A percentile compares a stretch with the other conserved stretches of the same genome.
Evolutionary conservation across 805 yeast species (phyloP).

Genomic region (Starmerella kuoi): DNA sequence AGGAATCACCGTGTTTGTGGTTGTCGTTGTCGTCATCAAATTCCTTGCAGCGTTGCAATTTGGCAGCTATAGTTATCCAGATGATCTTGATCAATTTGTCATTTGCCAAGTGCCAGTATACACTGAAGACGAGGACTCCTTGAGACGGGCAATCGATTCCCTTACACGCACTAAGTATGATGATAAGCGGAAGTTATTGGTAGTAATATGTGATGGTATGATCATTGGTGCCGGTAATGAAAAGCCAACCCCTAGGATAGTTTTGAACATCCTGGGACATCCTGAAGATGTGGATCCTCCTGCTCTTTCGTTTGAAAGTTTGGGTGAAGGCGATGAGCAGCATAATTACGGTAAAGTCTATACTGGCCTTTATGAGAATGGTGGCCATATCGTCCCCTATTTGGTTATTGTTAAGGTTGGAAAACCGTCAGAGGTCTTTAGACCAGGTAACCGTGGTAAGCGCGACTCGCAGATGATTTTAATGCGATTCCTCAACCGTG

Average conservation of each 20-base stretch:
- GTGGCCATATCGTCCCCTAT: conserved; percentile 45
- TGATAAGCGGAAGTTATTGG: conserved; percentile 44
- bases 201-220: conserved; percentile 50
- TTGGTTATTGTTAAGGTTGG: conserved; percentile 49
- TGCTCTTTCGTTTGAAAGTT: conserved; percentile 42
- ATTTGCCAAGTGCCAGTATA: conserved; percentile 44
- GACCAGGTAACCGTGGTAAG: conserved; percentile 56
- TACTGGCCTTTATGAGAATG: conserved; percentile 46
- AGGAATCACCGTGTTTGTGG: conserved; percentile 32
- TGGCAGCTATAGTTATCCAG: conserved; percentile 28
- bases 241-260: conserved; percentile 45
- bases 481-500: conserved; percentile 50
- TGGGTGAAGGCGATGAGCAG: conserved; percentile 50
- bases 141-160: conserved; percentile 48
- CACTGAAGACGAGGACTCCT: conserved; percentile 46
- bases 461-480: conserved; percentile 51
- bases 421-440: conserved; percentile 43
- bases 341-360: conserved; percentile 53
- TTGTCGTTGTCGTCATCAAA: conserved; percentile 29
- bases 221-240: conserved; percentile 54
- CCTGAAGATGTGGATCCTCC: conserved; percentile 42
- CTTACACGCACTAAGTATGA: conserved; percentile 47
- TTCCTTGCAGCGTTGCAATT: conserved; percentile 35
- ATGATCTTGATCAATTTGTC: conserved; percentile 31
- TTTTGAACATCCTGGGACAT: conserved; percentile 42